phyloP scores from a whole-genome alignment of 768 basidiomycete species.

The Tricholoma saponaceum region DNA sequence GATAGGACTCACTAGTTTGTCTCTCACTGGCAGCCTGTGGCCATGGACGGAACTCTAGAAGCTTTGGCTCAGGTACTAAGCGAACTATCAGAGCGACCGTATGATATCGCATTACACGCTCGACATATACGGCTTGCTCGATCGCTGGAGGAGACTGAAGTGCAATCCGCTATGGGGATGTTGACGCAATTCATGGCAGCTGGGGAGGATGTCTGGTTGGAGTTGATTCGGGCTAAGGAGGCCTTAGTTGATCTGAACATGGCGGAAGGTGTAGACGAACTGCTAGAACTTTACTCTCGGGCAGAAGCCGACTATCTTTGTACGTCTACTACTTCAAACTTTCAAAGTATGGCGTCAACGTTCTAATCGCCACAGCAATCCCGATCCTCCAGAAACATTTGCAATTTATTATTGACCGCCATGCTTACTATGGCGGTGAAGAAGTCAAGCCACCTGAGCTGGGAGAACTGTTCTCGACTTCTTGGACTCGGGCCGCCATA shows the following conservation, averaged over 20 bases:
- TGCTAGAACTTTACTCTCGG: constrained; percentile 57
- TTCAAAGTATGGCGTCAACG: neutral
- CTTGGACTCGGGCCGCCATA: constrained; percentile 59
- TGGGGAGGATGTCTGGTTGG: constrained; percentile 72
- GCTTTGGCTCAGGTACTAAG: constrained; percentile 59
- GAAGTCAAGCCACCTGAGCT: constrained; percentile 44
- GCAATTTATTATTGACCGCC: constrained; percentile 48
- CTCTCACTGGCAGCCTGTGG: too few species aligned
- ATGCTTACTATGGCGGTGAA: constrained; percentile 36
- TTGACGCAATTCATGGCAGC: constrained; percentile 58
- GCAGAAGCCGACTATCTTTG: constrained; percentile 81
- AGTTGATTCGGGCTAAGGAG: constrained; percentile 54
- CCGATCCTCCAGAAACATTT: constrained; percentile 67
- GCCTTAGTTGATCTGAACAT: constrained; percentile 48
- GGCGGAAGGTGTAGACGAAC: constrained; percentile 44
- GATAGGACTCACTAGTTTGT: too few species aligned
- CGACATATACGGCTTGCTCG: constrained; percentile 63
- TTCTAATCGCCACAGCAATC: constrained; percentile 49
- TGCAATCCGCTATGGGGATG: constrained; percentile 62
- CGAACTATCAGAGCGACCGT: constrained; percentile 53
- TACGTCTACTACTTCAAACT: constrained; percentile 34
- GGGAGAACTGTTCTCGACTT: constrained; percentile 54
- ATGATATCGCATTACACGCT: constrained; percentile 59
- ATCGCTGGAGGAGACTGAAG: constrained; percentile 50
- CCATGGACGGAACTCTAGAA: constrained; percentile 38